A percentile compares a stretch with the other conserved stretches of the same genome.
phyloP scores from a whole-genome alignment of 2,329 filamentous ascomycete species.

The Ophiostoma montium region DNA sequence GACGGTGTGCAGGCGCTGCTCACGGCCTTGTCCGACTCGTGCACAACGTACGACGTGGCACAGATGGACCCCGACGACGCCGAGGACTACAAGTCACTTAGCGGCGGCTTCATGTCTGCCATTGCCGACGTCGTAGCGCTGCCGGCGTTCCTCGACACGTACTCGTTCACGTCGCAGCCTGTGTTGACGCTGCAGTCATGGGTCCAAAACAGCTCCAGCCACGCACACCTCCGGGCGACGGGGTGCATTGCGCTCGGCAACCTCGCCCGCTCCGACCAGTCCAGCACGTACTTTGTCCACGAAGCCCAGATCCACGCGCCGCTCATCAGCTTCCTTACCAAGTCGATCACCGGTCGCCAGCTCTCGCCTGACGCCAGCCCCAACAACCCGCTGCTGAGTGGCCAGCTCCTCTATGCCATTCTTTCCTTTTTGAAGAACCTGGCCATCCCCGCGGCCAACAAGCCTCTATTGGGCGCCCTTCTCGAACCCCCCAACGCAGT shows the following conservation, averaged over 20 bases:
- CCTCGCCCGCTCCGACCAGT: constrained; percentile 42
- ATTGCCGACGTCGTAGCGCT: constrained; percentile 34
- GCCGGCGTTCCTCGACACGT: constrained; percentile 24
- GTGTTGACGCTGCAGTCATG: constrained; percentile 26
- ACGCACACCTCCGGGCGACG: constrained; percentile 32
- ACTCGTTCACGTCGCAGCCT: constrained; percentile 24
- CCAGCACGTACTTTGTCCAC: constrained; percentile 36
- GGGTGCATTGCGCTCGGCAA: constrained; percentile 50
- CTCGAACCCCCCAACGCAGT: constrained; percentile 24
- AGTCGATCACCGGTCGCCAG: constrained; percentile 19
- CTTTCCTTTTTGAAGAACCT: constrained; percentile 52
- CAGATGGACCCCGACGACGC: constrained; percentile 32
- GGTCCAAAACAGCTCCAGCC: constrained; percentile 22
- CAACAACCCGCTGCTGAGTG: constrained; percentile 8
- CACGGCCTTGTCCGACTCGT: constrained; percentile 32
- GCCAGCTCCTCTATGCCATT: constrained; percentile 40
- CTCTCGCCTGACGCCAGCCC: constrained; percentile 21
- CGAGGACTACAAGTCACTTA: constrained; percentile 24
- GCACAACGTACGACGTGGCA: constrained; percentile 26
- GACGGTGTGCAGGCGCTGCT: constrained; percentile 30
- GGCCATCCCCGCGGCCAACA: constrained; percentile 43
- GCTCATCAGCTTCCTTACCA: constrained; percentile 30
- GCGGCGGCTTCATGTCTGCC: constrained; percentile 34
- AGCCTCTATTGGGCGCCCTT: constrained; percentile 33
- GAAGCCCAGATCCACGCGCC: constrained; percentile 28